Evolutionary conservation across 1,139 yeast genomes (phyloP), one percentile per base, ranked within the genome.

Genomic region (Magnusiomyces suaveolens): DNA sequence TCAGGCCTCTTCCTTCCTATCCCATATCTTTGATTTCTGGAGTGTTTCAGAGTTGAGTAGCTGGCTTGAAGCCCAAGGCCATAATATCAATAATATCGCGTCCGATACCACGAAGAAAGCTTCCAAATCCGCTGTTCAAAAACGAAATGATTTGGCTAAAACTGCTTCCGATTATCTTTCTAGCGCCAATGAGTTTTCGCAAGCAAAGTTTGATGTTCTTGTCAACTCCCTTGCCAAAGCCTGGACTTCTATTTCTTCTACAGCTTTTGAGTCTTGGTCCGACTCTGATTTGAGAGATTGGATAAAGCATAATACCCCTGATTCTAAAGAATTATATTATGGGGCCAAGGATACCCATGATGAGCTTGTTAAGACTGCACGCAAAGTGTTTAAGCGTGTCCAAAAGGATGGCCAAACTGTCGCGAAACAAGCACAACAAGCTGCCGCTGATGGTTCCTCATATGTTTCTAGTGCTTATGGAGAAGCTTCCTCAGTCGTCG

Each of bases 191-290:
- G 29, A 50, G 20, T 23, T 16, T 8, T 32, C 48, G 2, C 20
- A 46, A n/a, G 41, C 24, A 29, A 29, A 50, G 43, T 50, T 36
- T 33, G 33, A 33, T 20, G 18, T 18, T 4, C 16, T 50, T 10
- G 29, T 43, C 26, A 41, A 29, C 26, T 26, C 44, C 2, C 20
- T 50, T 20, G 20, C 41, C 3, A 24, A 24, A 2, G 20, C 26
- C 16, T 50, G 41, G 29, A 14, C 21, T 4, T 25, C 36, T 6
- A 32, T 23, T 25, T 21, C 41, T 10, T 20, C 25, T 2, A 26
- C 33, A 3, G 43, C 52, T 2, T 50, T 50, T 26, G 48, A 50
- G n/a, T 16, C 39, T 24, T 50, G 52, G 52, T 43, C 48, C 2
- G 48, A 50, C n/a, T n/a, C 21, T 33, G 52, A 50, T 10, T 32